Percentiles rank a stretch among this genome's conserved stretches.
Conservation (phyloP, 2,329 filamentous ascomycete genomes). For the Paecilomyces formosus region DNA sequence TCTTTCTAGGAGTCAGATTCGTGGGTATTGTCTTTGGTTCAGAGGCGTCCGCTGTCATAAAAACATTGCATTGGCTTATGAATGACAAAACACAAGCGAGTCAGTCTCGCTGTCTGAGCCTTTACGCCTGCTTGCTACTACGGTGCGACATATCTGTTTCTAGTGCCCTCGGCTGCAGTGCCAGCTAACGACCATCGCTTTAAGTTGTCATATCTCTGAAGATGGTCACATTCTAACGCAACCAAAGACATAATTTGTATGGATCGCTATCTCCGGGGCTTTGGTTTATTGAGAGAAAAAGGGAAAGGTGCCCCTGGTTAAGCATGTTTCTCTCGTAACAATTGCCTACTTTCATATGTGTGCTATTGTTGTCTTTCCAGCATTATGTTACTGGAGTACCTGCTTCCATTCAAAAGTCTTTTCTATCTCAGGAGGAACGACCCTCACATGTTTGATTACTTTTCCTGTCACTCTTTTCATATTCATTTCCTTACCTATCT, state of each 20-base stretch:
- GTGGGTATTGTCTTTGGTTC: slow-evolving; percentile 13
- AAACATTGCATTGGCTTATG: slow-evolving; percentile 18
- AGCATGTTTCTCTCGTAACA: slow-evolving; percentile 5
- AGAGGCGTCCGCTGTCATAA: slow-evolving; percentile 10
- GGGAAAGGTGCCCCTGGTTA: slow-evolving; percentile 1
- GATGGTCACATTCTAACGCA: slow-evolving; percentile 15
- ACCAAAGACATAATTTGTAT: slow-evolving; percentile 11
- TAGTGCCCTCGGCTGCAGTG: background rate
- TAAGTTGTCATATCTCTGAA: slow-evolving; percentile 20
- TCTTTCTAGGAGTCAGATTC: slow-evolving; percentile 15
- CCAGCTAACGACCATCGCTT: slow-evolving; percentile 6
- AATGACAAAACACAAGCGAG: slow-evolving; percentile 1
- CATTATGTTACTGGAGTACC: slow-evolving; percentile 3
- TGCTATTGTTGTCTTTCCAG: background rate
- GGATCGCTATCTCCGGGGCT: slow-evolving; percentile 15
- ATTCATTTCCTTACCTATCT: background rate
- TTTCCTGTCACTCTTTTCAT: background rate
- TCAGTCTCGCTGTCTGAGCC: slow-evolving; percentile 13
- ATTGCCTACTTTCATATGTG: slow-evolving; percentile 2
- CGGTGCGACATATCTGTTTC: slow-evolving; percentile 6
- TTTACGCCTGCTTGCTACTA: slow-evolving; percentile 18
- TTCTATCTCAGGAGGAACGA: background rate
- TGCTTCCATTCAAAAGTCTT: slow-evolving; percentile 3
- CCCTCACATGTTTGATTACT: background rate
- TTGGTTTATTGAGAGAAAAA: slow-evolving; percentile 16